Base-by-base conservation (phyloP, 2,329 filamentous ascomycete species). In the Colletotrichum chlorophyti region DNA sequence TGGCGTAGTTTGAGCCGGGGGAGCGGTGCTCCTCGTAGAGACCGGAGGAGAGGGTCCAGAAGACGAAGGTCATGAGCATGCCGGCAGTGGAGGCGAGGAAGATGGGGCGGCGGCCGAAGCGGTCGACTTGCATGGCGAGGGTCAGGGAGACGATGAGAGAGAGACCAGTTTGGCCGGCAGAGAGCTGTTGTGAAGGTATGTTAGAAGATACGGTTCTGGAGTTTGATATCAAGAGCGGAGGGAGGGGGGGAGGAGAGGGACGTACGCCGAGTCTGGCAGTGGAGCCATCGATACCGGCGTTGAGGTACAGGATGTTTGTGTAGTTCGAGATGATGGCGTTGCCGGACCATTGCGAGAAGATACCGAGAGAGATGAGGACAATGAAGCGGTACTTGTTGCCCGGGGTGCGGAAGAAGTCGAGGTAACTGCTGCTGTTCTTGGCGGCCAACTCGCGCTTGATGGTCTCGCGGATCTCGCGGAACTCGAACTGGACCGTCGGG, bases 241-340 rank as follows among this genome's bases (percentile, higher is more conserved):
- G 24, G 9, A n/a, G n/a, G 17, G 9, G n/a, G 23, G 10, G 14
- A 45, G 12, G 6, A 29, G 12, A 27, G n/a, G n/a, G n/a, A 50
- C 47, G 11, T 29, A 50, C 47, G 53, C 76, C 77, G 53, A 80
- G 77, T 66, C 78, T 77, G 66, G 72, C 70, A 29, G 71, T 75
- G 35, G 76, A 69, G 63, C 76, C 70, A 2, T 61, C 76, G 62
- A 86, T 78, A 53, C 83, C 83, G 60, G 82, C 82, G 31, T 75
- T 76, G 35, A 76, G 69, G 70, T 85, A 84, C 43, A 86, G 79
- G 57, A 76, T 72, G 57, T 76, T 80, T 35, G 81, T 76, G 64
- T 85, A 87, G 73, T 86, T 85, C 58, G 77, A 82, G 64, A 86
- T 82, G 45, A 86, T 78, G 58, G 79, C 83, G 68, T 86, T 86